Base-by-base conservation (phyloP, 441 rosid species). In the Kokia cookei region DNA sequence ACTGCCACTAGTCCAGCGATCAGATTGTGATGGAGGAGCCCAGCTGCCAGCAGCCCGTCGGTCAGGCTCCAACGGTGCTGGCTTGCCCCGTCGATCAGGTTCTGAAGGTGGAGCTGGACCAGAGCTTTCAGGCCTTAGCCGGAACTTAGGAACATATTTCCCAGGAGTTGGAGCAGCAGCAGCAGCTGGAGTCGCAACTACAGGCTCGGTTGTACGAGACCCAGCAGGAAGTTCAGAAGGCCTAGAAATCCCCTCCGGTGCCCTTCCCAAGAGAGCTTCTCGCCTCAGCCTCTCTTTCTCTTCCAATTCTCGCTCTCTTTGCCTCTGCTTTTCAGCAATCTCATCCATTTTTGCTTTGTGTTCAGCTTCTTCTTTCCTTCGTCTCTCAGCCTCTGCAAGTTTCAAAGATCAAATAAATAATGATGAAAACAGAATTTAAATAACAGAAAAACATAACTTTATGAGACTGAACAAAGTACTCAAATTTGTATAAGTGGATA, bases 241-340 rank as follows among this genome's bases (percentile, higher is more conserved):
- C 79, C 84, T 77, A 62, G 88, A 19, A 3, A 82, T 82, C 72
- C 74, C 90, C 35, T 84, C 92, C 4, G 77, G n/a, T 48, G 89
- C 61, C 78, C 82, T 82, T 71, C 83, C 84, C 80, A 86, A 76
- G 45, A 87, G 80, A 66, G 92, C 87, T 75, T 94, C 98, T 64
- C 83, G 85, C 80, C 88, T 81, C 74, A 76, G 76, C 84, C 77
- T 87, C 65, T 83, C 96, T 78, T 89, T 96, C 79, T 94, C 99
- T 58, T 96, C 98, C 60, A 85, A 43, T 80, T 94, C 99, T 58
- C 67, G 72, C 76, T 94, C 97, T 75, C 94, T 91, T 69, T 91
- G 99, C 74, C 95, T 86, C 88, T 94, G 98, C 87, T 82, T 92
- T 78, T 89, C 97, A 72, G 90, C 94, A 24, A 90, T 91, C 84